Conservation (phyloP, 1,139 yeast species). For the Zygoascus meyerae region DNA sequence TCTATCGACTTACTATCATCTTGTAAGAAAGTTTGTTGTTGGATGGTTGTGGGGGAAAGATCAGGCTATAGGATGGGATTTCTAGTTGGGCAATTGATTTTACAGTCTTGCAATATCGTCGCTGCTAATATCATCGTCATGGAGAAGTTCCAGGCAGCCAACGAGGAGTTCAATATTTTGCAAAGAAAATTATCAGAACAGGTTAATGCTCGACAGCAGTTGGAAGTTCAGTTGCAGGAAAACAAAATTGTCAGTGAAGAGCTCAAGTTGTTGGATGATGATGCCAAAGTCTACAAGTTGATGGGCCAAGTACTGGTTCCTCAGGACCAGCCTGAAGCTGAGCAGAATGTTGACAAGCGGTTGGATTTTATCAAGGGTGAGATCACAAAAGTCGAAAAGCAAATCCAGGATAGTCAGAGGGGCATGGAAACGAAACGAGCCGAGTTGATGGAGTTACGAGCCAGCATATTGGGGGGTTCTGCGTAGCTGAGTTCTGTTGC, state of each 20-base stretch:
- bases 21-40: not conserved
- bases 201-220: slow-evolving; percentile 47
- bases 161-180: slow-evolving; percentile 29
- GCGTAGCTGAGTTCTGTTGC: no score
- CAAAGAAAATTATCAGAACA: slow-evolving; percentile 28
- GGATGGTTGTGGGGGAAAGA: not conserved
- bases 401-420: slow-evolving; percentile 31
- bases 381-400: slow-evolving; percentile 42
- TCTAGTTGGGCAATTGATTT: not conserved
- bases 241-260: slow-evolving; percentile 87
- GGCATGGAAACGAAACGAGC: slow-evolving; percentile 32
- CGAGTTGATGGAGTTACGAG: slow-evolving; percentile 23
- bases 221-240: slow-evolving; percentile 72
- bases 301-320: slow-evolving; percentile 92
- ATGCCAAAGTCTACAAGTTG: slow-evolving; percentile 74
- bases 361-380: slow-evolving; percentile 79
- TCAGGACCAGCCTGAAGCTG: slow-evolving; percentile 78
- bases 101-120: not conserved
- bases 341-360: slow-evolving; percentile 75
- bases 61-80: not conserved
- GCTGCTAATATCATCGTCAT: not conserved
- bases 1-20: slow-evolving; percentile 13
- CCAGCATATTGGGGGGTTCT: slow-evolving; percentile 28
- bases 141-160: slow-evolving; percentile 23
- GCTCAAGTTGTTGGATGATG: slow-evolving; percentile 54